A percentile compares a stretch with the other conserved stretches of the same genome.
Conservation (phyloP, 148 eudicot genomes). For the Simmondsia chinensis region DNA sequence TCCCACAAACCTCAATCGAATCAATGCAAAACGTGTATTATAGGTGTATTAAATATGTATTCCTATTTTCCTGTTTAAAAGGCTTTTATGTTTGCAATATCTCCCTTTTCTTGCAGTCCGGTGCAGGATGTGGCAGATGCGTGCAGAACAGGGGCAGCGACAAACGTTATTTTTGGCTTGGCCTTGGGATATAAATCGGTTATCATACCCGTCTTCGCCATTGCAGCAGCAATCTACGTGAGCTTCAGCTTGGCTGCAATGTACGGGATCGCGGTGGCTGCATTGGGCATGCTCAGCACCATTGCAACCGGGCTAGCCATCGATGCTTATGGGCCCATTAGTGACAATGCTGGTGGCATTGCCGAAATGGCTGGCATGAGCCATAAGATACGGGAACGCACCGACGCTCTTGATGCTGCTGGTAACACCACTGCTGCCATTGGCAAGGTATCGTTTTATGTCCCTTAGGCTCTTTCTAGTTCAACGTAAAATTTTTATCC, state of each 20-base stretch:
- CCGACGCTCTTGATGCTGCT: constrained; percentile 29
- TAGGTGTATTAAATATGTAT: too few relatives aligned
- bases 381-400: constrained; percentile 25
- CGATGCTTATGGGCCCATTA: constrained; percentile 32
- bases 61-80: background rate
- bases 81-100: background rate
- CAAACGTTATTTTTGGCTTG: constrained; percentile 68
- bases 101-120: constrained; percentile 24
- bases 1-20: too few relatives aligned
- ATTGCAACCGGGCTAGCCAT: constrained; percentile 29
- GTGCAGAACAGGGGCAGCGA: constrained; percentile 74
- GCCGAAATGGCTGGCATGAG: constrained; percentile 32
- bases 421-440: constrained; percentile 31
- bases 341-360: constrained; percentile 33
- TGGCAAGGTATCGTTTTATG: constrained; percentile 32
- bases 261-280: constrained; percentile 20
- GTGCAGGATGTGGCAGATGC: constrained; percentile 81
- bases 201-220: too few relatives aligned
- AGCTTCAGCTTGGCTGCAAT: constrained; percentile 18
- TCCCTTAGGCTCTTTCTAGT: too few relatives aligned
- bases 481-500: too few relatives aligned
- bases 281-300: too few relatives aligned
- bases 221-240: constrained; percentile 6
- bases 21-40: too few relatives aligned
- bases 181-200: too few relatives aligned